A percentile compares a stretch with the other conserved stretches of the same genome.
Conservation (phyloP, 2,329 filamentous ascomycete species). For the Trichothecium roseum region DNA sequence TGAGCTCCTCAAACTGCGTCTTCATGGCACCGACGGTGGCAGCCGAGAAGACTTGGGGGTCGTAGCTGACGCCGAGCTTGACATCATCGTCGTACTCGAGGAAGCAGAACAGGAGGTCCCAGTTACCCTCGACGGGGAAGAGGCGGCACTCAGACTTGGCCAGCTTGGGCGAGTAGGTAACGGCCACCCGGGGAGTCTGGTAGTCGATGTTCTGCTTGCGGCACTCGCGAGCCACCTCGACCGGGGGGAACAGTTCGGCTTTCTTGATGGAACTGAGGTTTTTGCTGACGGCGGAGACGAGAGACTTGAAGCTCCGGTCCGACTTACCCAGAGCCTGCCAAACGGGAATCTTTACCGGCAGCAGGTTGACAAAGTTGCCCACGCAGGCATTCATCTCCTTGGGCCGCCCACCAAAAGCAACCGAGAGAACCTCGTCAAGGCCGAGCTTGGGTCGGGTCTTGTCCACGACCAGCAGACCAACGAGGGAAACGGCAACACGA, state of each 20-base stretch:
- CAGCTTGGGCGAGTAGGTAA: constrained; percentile 6
- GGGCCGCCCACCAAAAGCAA: constrained; percentile 5
- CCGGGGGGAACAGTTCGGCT: constrained; percentile 5
- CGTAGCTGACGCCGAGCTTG: constrained; percentile 5
- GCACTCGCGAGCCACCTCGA: constrained; percentile 4
- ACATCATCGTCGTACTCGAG: constrained; percentile 5
- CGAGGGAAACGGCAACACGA: constrained; percentile 4
- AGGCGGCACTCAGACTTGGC: constrained; percentile 4
- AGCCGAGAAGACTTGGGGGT: constrained; percentile 3
- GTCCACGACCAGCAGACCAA: constrained; percentile 6
- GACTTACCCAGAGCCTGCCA: constrained; percentile 4
- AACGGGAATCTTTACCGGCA: constrained; percentile 7
- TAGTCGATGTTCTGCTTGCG: constrained; percentile 5
- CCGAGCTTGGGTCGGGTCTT: constrained; percentile 5
- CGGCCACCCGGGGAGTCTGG: constrained; percentile 4
- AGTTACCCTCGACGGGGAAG: constrained; percentile 6
- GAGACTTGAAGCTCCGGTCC: constrained; percentile 3
- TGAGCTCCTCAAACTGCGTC: constrained; percentile 1
- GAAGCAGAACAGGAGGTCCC: constrained; percentile 7
- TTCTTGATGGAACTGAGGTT: constrained; percentile 8
- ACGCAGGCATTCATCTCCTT: constrained; percentile 6
- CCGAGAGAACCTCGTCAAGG: constrained; percentile 6
- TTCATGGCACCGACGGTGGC: constrained; percentile 2
- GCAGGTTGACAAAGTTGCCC: constrained; percentile 8
- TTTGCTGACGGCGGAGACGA: constrained; percentile 7